Evolutionary conservation across 805 yeast species (phyloP), one percentile per base, ranked within the genome.

Genomic region (Scheffersomyces coipomensis): DNA sequence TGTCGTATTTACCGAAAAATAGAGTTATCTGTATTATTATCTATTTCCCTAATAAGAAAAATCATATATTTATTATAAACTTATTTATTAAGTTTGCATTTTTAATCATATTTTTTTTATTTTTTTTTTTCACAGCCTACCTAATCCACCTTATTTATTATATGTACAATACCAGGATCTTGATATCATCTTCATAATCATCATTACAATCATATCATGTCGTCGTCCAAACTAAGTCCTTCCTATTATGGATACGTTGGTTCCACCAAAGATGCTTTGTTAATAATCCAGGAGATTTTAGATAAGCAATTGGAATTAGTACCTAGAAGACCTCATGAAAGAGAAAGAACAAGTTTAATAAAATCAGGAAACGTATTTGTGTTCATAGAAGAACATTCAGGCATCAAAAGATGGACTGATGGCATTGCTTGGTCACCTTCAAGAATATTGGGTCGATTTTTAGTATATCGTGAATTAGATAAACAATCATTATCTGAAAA

Each of bases 401-500:
- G 91, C 2, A 89, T 90, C 44, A 86, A 85, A 56, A 72, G 98
- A 43, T 90, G 98, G 98, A 90, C 98, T 1, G 98, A 90, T 55
- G 96, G 97, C n/a, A 78, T 87, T 11, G 71, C 90, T 11, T 90
- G 98, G 98, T 81, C 90, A 2, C 96, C 97, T 0, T 84, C 95
- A 2, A 71, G 97, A 35, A 88, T 90, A 29, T 71, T 88, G 19
- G 96, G 96, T 5, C 72, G 93, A 42, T 90, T 90, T 51, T 66
- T 90, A 24, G 82, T 90, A 9, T 90, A 90, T 60, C 76, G 95
- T 19, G 95, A 89, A 39, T 51, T 68, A 34, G 73, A 69, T 46
- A 58, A 61, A 24, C 60, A 58, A 45, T 70, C 76, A 1, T 48
- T 68, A 11, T 55, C 57, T 24, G 73, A 71, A 22, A 72, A 71